Evolutionary conservation across 108 stramenopile species (phyloP).

Genomic region (Cyclotella distinguenda): DNA sequence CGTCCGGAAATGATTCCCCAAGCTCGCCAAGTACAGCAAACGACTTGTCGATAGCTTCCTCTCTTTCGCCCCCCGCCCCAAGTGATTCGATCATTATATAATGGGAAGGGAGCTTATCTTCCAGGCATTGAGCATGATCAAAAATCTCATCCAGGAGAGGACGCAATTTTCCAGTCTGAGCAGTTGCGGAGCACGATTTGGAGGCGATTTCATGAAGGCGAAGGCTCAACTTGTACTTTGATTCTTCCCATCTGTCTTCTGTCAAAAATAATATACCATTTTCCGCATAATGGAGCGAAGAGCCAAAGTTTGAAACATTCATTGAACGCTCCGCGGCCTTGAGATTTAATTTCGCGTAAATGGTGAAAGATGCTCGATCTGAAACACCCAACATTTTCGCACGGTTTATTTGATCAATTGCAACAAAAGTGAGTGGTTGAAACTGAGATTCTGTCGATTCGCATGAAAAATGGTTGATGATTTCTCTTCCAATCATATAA

Average conservation of each 20-base stretch:
- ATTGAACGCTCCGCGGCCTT: conserved; percentile 7
- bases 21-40: conserved; percentile 9
- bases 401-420: conserved; percentile 21
- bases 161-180: background rate
- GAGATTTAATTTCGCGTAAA: conserved; percentile 16
- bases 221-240: conserved; percentile 7
- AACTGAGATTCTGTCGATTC: background rate
- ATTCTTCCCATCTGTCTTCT: background rate
- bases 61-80: background rate
- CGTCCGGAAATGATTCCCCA: conserved; percentile 10
- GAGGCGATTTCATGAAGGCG: conserved; percentile 9
- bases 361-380: background rate
- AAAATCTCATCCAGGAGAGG: conserved; percentile 6
- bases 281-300: conserved; percentile 11
- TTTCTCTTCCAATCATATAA: conserved; percentile 6
- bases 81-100: conserved; percentile 5
- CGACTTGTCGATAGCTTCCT: conserved; percentile 1
- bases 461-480: background rate
- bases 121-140: background rate
- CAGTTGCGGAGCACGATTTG: background rate
- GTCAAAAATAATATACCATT: conserved; percentile 10
- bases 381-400: conserved; percentile 1
- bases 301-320: background rate
- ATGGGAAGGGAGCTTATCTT: conserved; percentile 14
- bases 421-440: background rate